Evolutionary conservation across 805 yeast genomes (phyloP).

Genomic region (Komagataella kurtzmanii): DNA sequence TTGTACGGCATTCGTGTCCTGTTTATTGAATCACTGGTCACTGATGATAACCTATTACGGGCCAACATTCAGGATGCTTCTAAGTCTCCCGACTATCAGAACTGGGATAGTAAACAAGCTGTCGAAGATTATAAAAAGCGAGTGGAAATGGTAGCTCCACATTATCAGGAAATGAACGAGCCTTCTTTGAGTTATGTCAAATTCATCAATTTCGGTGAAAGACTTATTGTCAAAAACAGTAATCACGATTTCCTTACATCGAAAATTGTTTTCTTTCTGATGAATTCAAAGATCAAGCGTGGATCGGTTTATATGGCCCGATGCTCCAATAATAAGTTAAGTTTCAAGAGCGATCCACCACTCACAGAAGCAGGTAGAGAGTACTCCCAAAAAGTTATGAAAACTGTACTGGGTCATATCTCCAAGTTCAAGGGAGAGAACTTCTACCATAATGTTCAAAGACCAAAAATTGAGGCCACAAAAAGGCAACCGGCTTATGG

Average conservation of each 20-base stretch:
- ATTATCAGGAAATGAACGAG: slow-evolving; percentile 62
- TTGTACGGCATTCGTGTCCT: slow-evolving; percentile 57
- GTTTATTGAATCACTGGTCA: slow-evolving; percentile 80
- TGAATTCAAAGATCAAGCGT: slow-evolving; percentile 77
- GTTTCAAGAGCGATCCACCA: slow-evolving; percentile 67
- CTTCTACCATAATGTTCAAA: slow-evolving; percentile 10
- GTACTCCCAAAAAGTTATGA: slow-evolving; percentile 54
- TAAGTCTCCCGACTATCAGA: slow-evolving; percentile 74
- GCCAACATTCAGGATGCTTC: slow-evolving; percentile 78
- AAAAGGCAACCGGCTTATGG: slow-evolving; percentile 23
- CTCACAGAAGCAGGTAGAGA: slow-evolving; percentile 59
- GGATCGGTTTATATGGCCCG: slow-evolving; percentile 92
- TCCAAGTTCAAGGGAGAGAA: slow-evolving; percentile 16
- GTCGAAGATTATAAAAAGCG: slow-evolving; percentile 64
- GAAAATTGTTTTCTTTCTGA: slow-evolving; percentile 81
- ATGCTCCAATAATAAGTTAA: slow-evolving; percentile 46
- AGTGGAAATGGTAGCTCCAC: slow-evolving; percentile 51
- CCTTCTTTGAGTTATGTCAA: slow-evolving; percentile 59
- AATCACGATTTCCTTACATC: slow-evolving; percentile 82
- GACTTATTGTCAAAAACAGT: slow-evolving; percentile 65
- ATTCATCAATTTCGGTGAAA: slow-evolving; percentile 82
- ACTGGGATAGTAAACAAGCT: slow-evolving; percentile 66
- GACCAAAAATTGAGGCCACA: not conserved
- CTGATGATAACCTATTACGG: slow-evolving; percentile 52
- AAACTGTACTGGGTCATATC: slow-evolving; percentile 31